A percentile compares a stretch with the other conserved stretches of the same genome.
Conservation (phyloP, 1,284 basidiomycete genomes). For the Agaricales sp. region DNA sequence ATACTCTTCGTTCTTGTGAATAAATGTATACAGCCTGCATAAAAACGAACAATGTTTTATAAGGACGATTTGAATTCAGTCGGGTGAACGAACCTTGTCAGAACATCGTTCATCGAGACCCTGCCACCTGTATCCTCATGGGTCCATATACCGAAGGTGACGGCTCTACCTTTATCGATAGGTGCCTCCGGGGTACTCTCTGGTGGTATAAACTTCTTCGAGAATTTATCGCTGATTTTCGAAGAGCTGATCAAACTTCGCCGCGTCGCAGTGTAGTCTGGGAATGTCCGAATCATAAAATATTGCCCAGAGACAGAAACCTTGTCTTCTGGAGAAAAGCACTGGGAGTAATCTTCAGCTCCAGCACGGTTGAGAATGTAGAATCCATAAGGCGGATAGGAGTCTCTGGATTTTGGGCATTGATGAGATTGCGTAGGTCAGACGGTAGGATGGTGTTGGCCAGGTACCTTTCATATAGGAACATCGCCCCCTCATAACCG, state of each 20-base stretch:
- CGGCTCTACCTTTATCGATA: conserved; percentile 42
- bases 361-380: conserved; percentile 84
- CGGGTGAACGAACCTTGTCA: conserved; percentile 6
- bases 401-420: conserved; percentile 27
- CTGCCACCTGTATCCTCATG: conserved; percentile 63
- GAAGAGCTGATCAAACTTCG: conserved; percentile 23
- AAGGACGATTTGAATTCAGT: too few relatives aligned
- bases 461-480: conserved; percentile 73
- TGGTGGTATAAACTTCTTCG: conserved; percentile 29
- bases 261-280: conserved; percentile 52
- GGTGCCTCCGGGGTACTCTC: conserved; percentile 29
- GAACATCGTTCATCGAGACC: conserved; percentile 57
- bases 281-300: conserved; percentile 68
- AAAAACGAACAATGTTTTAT: too few relatives aligned
- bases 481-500: conserved; percentile 82
- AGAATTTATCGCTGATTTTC: conserved; percentile 34
- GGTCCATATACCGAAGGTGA: conserved; percentile 74
- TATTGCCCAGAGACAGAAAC: conserved; percentile 54
- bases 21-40: conserved; percentile 48
- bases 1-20: conserved; percentile 53
- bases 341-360: conserved; percentile 74
- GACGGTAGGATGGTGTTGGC: conserved; percentile 6
- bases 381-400: conserved; percentile 76
- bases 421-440: conserved; percentile 4
- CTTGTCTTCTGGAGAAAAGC: conserved; percentile 72